phyloP scores from a whole-genome alignment of 345 rosid genomes.

The Jatropha curcas region DNA sequence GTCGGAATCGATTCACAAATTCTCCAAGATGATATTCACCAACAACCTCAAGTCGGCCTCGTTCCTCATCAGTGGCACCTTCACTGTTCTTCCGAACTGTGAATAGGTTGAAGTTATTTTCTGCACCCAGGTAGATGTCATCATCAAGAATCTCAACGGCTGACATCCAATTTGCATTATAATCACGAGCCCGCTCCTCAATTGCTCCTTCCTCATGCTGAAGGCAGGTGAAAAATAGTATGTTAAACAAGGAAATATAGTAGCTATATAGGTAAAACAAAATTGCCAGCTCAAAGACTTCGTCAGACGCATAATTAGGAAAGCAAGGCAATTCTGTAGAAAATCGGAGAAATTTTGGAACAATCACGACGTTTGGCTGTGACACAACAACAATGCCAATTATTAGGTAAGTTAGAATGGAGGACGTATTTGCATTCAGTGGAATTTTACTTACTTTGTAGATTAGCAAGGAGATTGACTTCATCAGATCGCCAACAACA shows the following conservation, averaged over 20 bases:
- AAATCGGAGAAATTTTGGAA: too few relatives aligned
- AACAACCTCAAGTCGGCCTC: slow-evolving; percentile 79
- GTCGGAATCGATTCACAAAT: slow-evolving; percentile 82
- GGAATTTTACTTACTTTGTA: slow-evolving; percentile 59
- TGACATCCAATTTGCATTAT: slow-evolving; percentile 90
- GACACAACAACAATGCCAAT: background rate
- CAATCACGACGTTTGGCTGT: background rate
- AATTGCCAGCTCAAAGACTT: background rate
- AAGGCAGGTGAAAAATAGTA: slow-evolving; percentile 12
- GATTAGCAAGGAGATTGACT: slow-evolving; percentile 83
- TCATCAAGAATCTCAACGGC: slow-evolving; percentile 92
- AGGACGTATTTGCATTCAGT: background rate
- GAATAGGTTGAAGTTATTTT: slow-evolving; percentile 75
- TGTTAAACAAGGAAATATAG: background rate
- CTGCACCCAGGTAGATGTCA: slow-evolving; percentile 82
- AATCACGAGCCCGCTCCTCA: slow-evolving; percentile 86
- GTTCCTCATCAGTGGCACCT: slow-evolving; percentile 84
- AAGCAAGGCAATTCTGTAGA: background rate
- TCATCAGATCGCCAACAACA: slow-evolving; percentile 92
- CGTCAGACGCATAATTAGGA: background rate
- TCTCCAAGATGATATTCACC: slow-evolving; percentile 96
- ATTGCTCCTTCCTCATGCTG: slow-evolving; percentile 94
- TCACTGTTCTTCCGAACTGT: slow-evolving; percentile 87
- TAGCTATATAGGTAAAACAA: background rate
- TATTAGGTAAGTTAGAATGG: background rate